Base-by-base conservation (phyloP, 1,284 basidiomycete species). In the Papiliotrema laurentii region DNA sequence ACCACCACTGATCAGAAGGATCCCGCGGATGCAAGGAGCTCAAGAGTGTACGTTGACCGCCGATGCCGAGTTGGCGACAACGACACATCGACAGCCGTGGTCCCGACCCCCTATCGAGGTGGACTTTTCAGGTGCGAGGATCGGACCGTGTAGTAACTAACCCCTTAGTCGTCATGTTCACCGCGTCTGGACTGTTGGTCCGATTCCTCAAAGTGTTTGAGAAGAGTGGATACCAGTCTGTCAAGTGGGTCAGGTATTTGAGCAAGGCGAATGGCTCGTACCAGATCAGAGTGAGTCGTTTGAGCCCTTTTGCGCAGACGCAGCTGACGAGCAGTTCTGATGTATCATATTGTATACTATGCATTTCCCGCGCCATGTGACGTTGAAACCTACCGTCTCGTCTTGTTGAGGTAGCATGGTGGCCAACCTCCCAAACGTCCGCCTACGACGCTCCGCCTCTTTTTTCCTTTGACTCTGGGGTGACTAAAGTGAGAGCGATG, bases 151-250 rank as follows among this genome's bases (percentile, higher is more conserved):
- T 47, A 54, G 31, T 13, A 44, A 19, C 36, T 38, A 13, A 43
- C 25, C 18, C 10, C 22, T 84, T 92, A 76, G 94, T 99, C 50
- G 80, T 98, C 63, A 98, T 98, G 94, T 92, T 97, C 74, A 97
- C 94, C 0, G 82, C 93, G 5, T 97, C 92, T 7, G 96, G 96
- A 0, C 73, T 99, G 60, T 85, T 96, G 45, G 96, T 99, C 16
- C 83, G 94, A 41, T 99, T 97, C 80, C 75, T 99, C 66, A 98
- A 97, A 73, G 93, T 99, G 22, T 97, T 96, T 63, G 96, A 98
- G 77, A 96, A 92, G 80, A 84, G 80, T 69, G 89, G 85, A 61
- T 97, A 97, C 68, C 83, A 89, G 61, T 89, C 86, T 58, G 83
- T 92, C 55, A 93, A 93, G 71, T 94, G 90, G 90, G 90, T 94